These are phyloP conservation scores for Botrytis sinoallii DNA, from an alignment of 2,329 filamentous ascomycete species.

Conservation along the genomic window DNA sequence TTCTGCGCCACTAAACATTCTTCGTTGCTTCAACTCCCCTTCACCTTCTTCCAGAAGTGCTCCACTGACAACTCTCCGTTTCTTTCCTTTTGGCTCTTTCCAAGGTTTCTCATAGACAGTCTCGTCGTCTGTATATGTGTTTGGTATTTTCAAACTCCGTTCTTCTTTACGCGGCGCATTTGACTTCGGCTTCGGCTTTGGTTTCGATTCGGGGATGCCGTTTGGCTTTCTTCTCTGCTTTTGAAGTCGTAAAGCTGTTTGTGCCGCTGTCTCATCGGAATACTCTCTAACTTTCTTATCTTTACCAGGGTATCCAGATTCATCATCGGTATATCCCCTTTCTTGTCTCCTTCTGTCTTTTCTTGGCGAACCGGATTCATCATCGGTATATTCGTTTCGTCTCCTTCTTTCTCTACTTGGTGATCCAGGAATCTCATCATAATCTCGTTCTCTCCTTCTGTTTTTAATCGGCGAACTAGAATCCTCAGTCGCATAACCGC, in stretches of 20 bases:
- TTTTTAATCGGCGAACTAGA: neutral
- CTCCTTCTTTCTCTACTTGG: constrained; percentile 11
- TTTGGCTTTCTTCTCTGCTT: constrained; percentile 8
- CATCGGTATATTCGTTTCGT: constrained; percentile 9
- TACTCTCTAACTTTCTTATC: neutral
- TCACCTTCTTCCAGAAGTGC: constrained; percentile 66
- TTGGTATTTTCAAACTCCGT: constrained; percentile 2
- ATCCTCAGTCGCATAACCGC: constrained; percentile 11
- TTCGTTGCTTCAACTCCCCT: constrained; percentile 49
- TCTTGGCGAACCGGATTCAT: constrained; percentile 4
- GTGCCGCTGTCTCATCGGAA: constrained; percentile 9
- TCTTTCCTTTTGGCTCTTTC: constrained; percentile 37
- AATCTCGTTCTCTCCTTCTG: constrained; percentile 8
- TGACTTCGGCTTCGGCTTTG: neutral
- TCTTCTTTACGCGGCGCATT: constrained; percentile 14
- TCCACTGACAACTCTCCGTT: constrained; percentile 65
- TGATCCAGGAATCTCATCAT: constrained; percentile 13
- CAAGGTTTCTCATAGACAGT: constrained; percentile 24
- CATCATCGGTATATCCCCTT: constrained; percentile 10
- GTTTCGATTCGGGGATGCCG: neutral
- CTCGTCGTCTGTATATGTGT: constrained; percentile 28
- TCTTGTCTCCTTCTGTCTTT: constrained; percentile 8
- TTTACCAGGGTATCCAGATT: constrained; percentile 3
- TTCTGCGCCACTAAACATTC: constrained; percentile 32
- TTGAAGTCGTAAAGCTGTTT: constrained; percentile 3